phyloP scores from a whole-genome alignment of 371 early-diverging fungal genomes.

The Actinomortierella wolfii region DNA sequence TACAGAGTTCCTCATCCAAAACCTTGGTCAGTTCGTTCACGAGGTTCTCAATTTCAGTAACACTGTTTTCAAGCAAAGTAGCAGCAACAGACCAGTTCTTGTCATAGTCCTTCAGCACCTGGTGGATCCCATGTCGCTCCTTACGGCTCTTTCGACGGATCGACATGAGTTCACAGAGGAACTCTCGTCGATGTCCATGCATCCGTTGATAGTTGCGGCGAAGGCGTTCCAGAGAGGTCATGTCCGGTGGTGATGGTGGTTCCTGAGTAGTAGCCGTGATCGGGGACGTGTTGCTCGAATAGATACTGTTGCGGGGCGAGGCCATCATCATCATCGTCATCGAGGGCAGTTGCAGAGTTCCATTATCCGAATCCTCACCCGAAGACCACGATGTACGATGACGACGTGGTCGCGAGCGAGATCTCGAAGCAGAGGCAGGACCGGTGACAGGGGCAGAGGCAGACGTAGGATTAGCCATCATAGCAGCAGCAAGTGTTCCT shows the following conservation, averaged over 20 bases:
- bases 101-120: constrained; percentile 46
- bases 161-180: constrained; percentile 47
- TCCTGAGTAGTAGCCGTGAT: neutral
- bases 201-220: constrained; percentile 46
- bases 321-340: constrained; percentile 1
- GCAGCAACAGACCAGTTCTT: constrained; percentile 46
- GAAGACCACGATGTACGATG: constrained; percentile 43
- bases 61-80: constrained; percentile 38
- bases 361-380: constrained; percentile 37
- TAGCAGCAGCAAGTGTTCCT: neutral
- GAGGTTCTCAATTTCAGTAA: constrained; percentile 34
- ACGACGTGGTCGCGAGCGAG: constrained; percentile 14
- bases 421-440: constrained; percentile 12
- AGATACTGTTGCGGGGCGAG: constrained; percentile 36
- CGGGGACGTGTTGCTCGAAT: constrained; percentile 10
- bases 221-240: constrained; percentile 44
- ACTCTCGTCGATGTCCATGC: constrained; percentile 48
- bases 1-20: constrained; percentile 48
- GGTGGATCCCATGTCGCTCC: constrained; percentile 42
- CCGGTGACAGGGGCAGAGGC: constrained; percentile 7
- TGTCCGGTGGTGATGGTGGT: constrained; percentile 14
- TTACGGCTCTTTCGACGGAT: constrained; percentile 47
- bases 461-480: constrained; percentile 3
- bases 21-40: constrained; percentile 45
- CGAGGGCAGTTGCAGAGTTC: constrained; percentile 5